Evolutionary conservation across 495 filamentous ascomycete genomes (phyloP), one percentile per base, ranked within the genome.

Genomic region (Trichocladium uniseriatum): DNA sequence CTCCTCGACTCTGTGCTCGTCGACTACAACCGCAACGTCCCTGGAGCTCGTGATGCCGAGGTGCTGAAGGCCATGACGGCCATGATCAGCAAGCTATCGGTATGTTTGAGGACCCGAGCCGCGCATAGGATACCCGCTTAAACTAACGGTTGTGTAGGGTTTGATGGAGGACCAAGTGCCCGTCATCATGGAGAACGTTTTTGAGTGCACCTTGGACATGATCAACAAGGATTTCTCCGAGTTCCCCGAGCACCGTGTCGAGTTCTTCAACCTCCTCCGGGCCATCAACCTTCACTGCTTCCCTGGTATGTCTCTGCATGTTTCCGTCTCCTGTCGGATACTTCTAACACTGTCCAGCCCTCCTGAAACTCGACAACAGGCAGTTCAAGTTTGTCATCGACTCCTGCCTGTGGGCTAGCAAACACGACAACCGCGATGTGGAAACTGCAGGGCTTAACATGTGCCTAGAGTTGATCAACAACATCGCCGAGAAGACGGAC

Each of bases 151-250:
- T 14, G 20, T 24, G 20, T 42, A 45, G 64, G 89, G 79, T 78
- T 52, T 74, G 58, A 97, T 97, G 94, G 90, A 96, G 63, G 92
- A 97, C 62, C 94, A 97, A 67, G 88, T 99, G 2, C 87, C 89
- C 0, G 82, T 81, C 37, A 96, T 97, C 64, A 95, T 99, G 88
- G 89, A 97, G 62, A 92, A 90, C 59, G 88, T 99, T 16, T 99
- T 99, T 63, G 91, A 95, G 66, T 97, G 92, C 70, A 99, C 92
- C 7, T 73, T 99, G 35, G 87, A 95, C 54, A 99, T 99, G 92
- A 97, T 99, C 72, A 99, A 97, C 78, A 99, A 97, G 68, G 91
- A 99, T 62, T 99, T 97, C 71, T 94, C 94, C 39, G 92, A 99
- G 64, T 99, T 94, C 66, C 92, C 92, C 0, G 92, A 99, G 61